Conservation (phyloP, 2,329 filamentous ascomycete species). For the Fusarium equiseti region DNA sequence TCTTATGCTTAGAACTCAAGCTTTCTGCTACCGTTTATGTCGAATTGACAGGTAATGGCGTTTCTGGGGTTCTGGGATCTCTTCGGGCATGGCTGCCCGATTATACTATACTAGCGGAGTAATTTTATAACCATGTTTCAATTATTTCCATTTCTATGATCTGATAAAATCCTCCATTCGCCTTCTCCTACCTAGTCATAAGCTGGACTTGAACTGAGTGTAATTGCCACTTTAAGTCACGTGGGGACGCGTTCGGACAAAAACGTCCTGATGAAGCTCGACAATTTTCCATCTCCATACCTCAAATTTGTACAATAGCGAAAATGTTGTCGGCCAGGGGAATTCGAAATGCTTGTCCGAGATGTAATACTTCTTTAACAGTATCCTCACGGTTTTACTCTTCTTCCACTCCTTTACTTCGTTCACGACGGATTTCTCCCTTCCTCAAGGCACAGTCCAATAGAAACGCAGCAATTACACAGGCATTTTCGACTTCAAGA, state of each 20-base stretch:
- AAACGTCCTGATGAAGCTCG: constrained; percentile 42
- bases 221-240: constrained; percentile 42
- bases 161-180: neutral
- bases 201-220: neutral
- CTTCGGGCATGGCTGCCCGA: neutral
- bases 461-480: constrained; percentile 45
- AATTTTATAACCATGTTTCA: neutral
- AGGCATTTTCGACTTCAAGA: constrained; percentile 50
- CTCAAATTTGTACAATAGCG: constrained; percentile 34
- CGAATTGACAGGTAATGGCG: neutral
- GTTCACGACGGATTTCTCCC: constrained; percentile 33
- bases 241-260: constrained; percentile 45
- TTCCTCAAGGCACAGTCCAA: constrained; percentile 41
- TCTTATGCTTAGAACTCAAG: neutral
- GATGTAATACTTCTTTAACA: constrained; percentile 40
- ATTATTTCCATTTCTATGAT: neutral
- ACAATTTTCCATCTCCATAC: constrained; percentile 18
- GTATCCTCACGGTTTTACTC: constrained; percentile 22
- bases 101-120: constrained; percentile 3
- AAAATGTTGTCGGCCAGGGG: constrained; percentile 54
- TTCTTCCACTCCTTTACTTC: constrained; percentile 28
- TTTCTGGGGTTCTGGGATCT: constrained; percentile 5
- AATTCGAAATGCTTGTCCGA: constrained; percentile 52
- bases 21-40: neutral
- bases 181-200: neutral